Evolutionary conservation across 2,329 filamentous ascomycete genomes (phyloP), one percentile per base, ranked within the genome.

Genomic region (Aureobasidium sp.): DNA sequence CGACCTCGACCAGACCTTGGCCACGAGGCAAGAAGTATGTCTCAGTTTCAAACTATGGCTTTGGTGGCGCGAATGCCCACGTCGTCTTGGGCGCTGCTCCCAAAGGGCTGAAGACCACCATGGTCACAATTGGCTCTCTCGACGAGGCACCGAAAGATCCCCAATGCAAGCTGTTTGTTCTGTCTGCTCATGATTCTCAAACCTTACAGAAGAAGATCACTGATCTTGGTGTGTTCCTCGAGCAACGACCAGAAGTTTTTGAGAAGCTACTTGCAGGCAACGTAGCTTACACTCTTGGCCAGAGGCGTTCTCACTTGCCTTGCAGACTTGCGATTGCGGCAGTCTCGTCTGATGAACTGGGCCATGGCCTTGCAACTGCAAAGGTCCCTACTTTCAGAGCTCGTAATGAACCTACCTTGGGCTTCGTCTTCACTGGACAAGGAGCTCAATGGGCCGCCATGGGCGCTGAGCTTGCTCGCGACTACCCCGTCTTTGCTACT

Each of bases 391-490:
- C 51, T 10, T 55, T 43, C 38, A 27, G 51, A 55, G 51, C 51
- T 55, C 51, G 51, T 15, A 43, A 23, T 8, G 38, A 43, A 23
- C 38, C 51, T 6, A 55, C 35, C 9, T n/a, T 57, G 3, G 54
- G 40, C 19, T 57, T 57, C 13, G 50, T 74, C 11, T 74, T 73
- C 61, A 74, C 71, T 2, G 71, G 71, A 0, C 72, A 74, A 62
- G 71, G 71, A 13, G 70, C 70, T 0, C 71, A 74, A 61, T 73
- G 66, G 66, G 60, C 66, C 7, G 57, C 57, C 0, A 68, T 71
- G 67, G 70, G 70, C 4, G 51, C 51, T n/a, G 51, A 55, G 38
- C 51, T 55, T 15, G 37, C 51, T 43, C 51, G 51, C 19, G 51
- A 55, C 27, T 55, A 55, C 19, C 51, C 51, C 4, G 25, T 55